Evolutionary conservation across 2,329 filamentous ascomycete genomes (phyloP).

Genomic region (Claviceps arundinis): DNA sequence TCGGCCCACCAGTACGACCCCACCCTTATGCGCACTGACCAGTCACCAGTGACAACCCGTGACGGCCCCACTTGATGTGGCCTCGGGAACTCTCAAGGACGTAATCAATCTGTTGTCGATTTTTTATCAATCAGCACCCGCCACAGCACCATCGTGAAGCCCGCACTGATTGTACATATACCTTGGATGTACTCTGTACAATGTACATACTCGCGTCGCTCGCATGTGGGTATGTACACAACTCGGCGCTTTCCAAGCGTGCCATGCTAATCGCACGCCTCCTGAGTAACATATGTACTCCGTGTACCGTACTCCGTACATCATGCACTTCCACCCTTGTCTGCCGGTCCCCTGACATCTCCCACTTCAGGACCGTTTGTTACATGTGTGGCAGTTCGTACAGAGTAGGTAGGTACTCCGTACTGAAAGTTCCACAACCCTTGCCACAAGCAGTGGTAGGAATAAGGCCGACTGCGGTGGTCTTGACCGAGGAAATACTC

Average conservation of each 20-base stretch:
- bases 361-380: background rate
- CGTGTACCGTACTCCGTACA: background rate
- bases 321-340: background rate
- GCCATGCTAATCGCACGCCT: background rate
- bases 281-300: background rate
- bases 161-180: background rate
- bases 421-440: background rate
- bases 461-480: background rate
- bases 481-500: too few species aligned
- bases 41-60: background rate
- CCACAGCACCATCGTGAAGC: background rate
- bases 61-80: background rate
- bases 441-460: background rate
- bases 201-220: background rate
- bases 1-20: background rate
- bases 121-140: constrained; percentile 2
- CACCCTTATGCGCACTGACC: background rate
- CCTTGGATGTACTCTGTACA: too few species aligned
- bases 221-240: background rate
- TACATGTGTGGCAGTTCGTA: background rate
- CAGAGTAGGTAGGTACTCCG: background rate
- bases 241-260: background rate
- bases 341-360: background rate
- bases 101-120: background rate
- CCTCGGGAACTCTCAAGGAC: background rate